These are phyloP conservation scores for Silene latifolia DNA, from an alignment of 148 eudicot species.

Conservation along the genomic window DNA sequence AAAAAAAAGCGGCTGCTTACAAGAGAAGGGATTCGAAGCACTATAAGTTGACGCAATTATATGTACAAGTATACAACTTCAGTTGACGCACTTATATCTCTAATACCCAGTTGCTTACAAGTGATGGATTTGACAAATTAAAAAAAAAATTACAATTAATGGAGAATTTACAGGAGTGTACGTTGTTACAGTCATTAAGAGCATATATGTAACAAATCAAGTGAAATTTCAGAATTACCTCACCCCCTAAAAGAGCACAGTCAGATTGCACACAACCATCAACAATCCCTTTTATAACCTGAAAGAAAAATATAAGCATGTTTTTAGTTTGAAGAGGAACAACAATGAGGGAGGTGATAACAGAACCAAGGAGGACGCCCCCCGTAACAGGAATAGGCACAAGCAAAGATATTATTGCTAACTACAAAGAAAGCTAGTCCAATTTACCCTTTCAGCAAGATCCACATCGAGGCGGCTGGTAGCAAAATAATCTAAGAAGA, in stretches of 20 bases:
- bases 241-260: conserved; percentile 90
- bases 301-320: conserved; percentile 11
- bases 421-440: background rate
- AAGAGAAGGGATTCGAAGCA: too few relatives aligned
- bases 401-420: background rate
- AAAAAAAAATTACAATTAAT: background rate
- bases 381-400: background rate
- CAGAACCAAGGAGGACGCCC: background rate
- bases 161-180: background rate
- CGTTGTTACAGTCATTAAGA: background rate
- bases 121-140: background rate
- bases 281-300: conserved; percentile 94
- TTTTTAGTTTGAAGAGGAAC: background rate
- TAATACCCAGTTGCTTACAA: background rate
- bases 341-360: background rate
- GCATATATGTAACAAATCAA: background rate
- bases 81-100: background rate
- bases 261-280: conserved; percentile 93
- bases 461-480: conserved; percentile 94
- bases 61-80: background rate
- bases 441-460: conserved; percentile 79
- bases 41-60: too few relatives aligned
- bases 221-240: conserved; percentile 45
- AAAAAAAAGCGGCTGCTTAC: too few relatives aligned
- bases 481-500: conserved; percentile 93